Conservation (phyloP, 2,329 filamentous ascomycete genomes). For the Neopestalotiopsis rosae region DNA sequence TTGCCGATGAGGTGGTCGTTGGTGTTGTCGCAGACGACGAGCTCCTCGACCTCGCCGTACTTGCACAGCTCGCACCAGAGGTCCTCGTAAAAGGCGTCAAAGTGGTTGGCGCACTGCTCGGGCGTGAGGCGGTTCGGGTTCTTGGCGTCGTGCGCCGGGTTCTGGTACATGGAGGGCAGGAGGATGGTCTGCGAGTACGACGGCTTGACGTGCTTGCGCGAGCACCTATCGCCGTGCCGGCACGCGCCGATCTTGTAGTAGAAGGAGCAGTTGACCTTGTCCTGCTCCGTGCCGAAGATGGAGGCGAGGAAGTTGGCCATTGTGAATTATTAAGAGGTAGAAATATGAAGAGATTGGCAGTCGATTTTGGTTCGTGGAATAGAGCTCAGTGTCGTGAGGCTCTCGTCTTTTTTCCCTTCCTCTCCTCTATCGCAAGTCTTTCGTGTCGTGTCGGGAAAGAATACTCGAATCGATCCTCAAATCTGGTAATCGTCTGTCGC, state of each 20-base stretch:
- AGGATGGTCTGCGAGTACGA: constrained; percentile 98
- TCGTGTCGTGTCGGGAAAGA: too few species aligned
- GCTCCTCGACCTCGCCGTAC: constrained; percentile 95
- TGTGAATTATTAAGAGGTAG: background rate
- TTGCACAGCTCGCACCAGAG: constrained; percentile 99
- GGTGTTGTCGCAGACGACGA: constrained; percentile 99
- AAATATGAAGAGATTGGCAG: background rate
- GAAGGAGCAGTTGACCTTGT: constrained; percentile 99
- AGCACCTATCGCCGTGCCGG: constrained; percentile 97
- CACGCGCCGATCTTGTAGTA: constrained; percentile 99
- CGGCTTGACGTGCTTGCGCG: constrained; percentile 98
- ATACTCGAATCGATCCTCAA: too few species aligned
- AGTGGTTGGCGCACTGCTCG: constrained; percentile 96
- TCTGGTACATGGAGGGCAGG: constrained; percentile 98
- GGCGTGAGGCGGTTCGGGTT: constrained; percentile 85
- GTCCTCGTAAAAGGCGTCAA: constrained; percentile 99
- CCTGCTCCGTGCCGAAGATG: constrained; percentile 99
- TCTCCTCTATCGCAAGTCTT: background rate
- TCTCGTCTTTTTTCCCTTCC: background rate
- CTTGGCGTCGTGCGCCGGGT: constrained; percentile 95
- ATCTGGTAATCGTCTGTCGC: too few species aligned
- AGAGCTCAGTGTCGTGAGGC: background rate
- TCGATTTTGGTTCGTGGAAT: too few species aligned
- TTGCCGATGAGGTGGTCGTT: constrained; percentile 99
- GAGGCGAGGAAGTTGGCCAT: constrained; percentile 99